phyloP scores from a whole-genome alignment of 495 filamentous ascomycete species.

The Astrocystis sublimbata region DNA sequence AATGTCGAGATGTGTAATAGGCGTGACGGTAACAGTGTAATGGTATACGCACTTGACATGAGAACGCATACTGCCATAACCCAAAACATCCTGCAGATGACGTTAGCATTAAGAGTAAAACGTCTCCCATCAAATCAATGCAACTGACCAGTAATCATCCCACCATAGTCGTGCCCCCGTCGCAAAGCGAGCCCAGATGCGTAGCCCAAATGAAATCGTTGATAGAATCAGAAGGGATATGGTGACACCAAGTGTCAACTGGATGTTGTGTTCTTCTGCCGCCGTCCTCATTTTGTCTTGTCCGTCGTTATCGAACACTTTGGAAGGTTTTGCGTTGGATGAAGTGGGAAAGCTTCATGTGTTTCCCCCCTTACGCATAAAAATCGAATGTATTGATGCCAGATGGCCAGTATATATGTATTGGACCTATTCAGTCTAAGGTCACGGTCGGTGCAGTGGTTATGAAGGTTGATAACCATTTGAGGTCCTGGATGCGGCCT shows the following conservation, averaged over 20 bases:
- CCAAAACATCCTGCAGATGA: slow-evolving; percentile 27
- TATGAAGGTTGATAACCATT: not conserved
- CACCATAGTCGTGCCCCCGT: slow-evolving; percentile 38
- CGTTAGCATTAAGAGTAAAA: not conserved
- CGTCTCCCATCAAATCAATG: not conserved
- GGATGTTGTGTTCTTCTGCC: slow-evolving; percentile 16
- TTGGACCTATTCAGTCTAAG: not conserved
- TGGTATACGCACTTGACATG: not conserved
- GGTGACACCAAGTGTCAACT: slow-evolving; percentile 24
- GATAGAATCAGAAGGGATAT: slow-evolving; percentile 22
- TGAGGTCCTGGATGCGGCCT: not conserved
- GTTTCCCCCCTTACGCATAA: not conserved
- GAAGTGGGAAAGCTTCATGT: not conserved
- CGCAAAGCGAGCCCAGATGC: slow-evolving; percentile 21
- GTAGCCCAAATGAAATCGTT: slow-evolving; percentile 22
- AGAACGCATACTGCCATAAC: slow-evolving; percentile 36
- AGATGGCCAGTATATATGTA: not conserved
- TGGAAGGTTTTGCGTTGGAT: not conserved
- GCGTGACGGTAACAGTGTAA: no score
- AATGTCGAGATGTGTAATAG: not conserved
- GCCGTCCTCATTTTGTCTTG: slow-evolving; percentile 21
- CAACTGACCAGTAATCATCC: slow-evolving; percentile 39
- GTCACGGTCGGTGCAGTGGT: not conserved
- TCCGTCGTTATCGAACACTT: not conserved
- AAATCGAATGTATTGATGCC: not conserved